A percentile compares a stretch with the other conserved stretches of the same genome.
Conservation (phyloP, 2,329 filamentous ascomycete species). For the Plectosphaerella plurivora region DNA sequence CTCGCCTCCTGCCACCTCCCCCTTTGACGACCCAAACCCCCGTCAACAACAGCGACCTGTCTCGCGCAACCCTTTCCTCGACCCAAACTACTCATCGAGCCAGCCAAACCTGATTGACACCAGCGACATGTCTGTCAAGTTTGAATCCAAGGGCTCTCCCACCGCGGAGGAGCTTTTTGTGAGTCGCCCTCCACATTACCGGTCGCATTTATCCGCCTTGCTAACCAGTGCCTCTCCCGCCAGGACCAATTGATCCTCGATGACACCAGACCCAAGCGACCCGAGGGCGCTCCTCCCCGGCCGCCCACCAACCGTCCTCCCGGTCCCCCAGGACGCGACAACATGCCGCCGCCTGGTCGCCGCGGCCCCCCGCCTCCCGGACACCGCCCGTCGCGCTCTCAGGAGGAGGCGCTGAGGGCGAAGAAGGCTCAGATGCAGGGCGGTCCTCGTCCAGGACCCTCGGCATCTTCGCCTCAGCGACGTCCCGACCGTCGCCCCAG, state of each 20-base stretch:
- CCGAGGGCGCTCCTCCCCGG: constrained; percentile 18
- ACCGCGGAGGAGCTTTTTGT: constrained; percentile 73
- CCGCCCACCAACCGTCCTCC: constrained; percentile 32
- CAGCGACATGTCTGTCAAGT: constrained; percentile 45
- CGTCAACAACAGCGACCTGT: constrained; percentile 47
- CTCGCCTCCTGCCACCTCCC: constrained; percentile 46
- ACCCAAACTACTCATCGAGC: constrained; percentile 37
- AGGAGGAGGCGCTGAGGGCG: constrained; percentile 57
- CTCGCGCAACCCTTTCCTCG: constrained; percentile 74
- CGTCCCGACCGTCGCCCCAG: constrained; percentile 49
- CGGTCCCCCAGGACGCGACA: constrained; percentile 37
- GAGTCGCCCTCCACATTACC: constrained; percentile 29
- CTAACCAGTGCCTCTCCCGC: constrained; percentile 11
- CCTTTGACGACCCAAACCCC: constrained; percentile 50
- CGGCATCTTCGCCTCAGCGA: constrained; percentile 31
- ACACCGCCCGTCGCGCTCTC: constrained; percentile 62
- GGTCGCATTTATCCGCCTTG: not conserved
- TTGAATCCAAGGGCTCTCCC: constrained; percentile 40
- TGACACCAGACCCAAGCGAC: constrained; percentile 41
- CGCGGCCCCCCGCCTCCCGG: constrained; percentile 35
- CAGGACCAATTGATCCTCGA: constrained; percentile 67
- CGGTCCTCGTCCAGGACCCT: constrained; percentile 25
- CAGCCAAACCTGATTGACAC: constrained; percentile 27
- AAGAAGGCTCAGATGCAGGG: constrained; percentile 36
- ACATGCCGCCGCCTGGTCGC: constrained; percentile 41